Evolutionary conservation across 2,329 filamentous ascomycete genomes (phyloP), one percentile per base, ranked within the genome.

Genomic region (Aspergillus candidus): DNA sequence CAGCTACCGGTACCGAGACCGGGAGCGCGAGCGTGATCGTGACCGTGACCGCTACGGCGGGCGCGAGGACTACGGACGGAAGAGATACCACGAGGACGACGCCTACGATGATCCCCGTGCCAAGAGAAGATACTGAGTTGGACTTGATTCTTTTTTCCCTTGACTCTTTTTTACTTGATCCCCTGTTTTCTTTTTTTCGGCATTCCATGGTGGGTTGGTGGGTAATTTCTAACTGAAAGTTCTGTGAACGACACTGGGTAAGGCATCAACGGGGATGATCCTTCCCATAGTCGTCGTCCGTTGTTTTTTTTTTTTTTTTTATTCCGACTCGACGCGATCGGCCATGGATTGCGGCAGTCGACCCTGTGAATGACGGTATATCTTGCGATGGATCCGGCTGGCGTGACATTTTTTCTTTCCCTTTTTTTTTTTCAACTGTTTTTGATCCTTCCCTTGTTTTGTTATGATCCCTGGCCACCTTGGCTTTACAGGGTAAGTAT

Each of bases 101-200:
- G 78, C 80, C 53, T 84, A 90, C 70, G 88, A 95, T 61, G 90
- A 95, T 67, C 73, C 75, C 40, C 75, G 79, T 55, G 73, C 72
- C 56, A 75, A 78, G 62, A 73, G 79, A 60, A 73, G 79, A 61
- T 83, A 82, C 63, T 82, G 68, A 66, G 22, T 10, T 27, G 22
- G 22, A 27, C 22, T 7, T 27, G 22, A 27, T 27, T 27, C 22
- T 7, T 27, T 8, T 27, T 27, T 27, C 22, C 22, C 22, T 27
- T 27, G 8, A 3, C 8, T 27, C 22, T 27, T 27, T 22, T 27
- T 10, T 27, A 27, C 22, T 27, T 27, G 22, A 27, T 27, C 22
- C 22, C 22, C 22, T 27, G 22, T 27, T 27, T 27, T 27, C 22
- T 10, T 27, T 27, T 27, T 27, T 27, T 27, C 43, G 51, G 44